phyloP scores from a whole-genome alignment of 352 stramenopile genomes.

The Phytophthora fragariaefolia region DNA sequence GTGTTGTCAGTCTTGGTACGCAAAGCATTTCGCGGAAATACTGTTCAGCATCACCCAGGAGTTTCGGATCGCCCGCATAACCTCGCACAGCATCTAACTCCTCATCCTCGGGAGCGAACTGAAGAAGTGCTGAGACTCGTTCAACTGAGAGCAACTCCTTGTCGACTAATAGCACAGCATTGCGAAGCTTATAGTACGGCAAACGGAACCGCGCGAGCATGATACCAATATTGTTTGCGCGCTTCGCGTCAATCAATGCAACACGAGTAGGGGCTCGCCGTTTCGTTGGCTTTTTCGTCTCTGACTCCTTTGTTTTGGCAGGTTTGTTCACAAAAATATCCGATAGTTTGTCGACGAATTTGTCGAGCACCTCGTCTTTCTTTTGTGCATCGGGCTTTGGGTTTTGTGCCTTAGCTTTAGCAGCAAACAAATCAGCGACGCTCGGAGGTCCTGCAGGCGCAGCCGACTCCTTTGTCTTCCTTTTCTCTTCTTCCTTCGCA shows the following conservation, averaged over 20 bases:
- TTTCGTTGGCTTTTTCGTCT: slow-evolving; percentile 63
- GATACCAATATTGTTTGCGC: slow-evolving; percentile 89
- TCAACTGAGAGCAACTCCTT: slow-evolving; percentile 80
- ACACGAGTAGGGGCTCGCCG: slow-evolving; percentile 72
- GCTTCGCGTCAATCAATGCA: slow-evolving; percentile 83
- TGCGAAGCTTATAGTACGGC: slow-evolving; percentile 79
- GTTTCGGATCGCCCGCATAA: slow-evolving; percentile 75
- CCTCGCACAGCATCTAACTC: slow-evolving; percentile 67
- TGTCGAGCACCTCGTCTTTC: slow-evolving; percentile 62
- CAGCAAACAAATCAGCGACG: slow-evolving; percentile 51
- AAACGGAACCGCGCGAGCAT: slow-evolving; percentile 87
- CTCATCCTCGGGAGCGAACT: slow-evolving; percentile 80
- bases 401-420: slow-evolving; percentile 28
- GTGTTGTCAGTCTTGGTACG: slow-evolving; percentile 66
- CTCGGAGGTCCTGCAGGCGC: slow-evolving; percentile 29
- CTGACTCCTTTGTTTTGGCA: slow-evolving; percentile 57
- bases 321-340: slow-evolving; percentile 89
- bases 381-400: slow-evolving; percentile 20
- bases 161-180: slow-evolving; percentile 81
- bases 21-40: slow-evolving; percentile 78
- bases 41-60: slow-evolving; percentile 82
- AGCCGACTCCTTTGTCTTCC: slow-evolving; percentile 11
- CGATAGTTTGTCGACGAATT: slow-evolving; percentile 71
- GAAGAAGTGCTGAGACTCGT: slow-evolving; percentile 72
- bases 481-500: slow-evolving; percentile 42